Percentiles rank a stretch among this genome's conserved stretches.
These are phyloP conservation scores for Paecilomyces sp. DNA, from an alignment of 2,329 filamentous ascomycete species.

Conservation along the genomic window DNA sequence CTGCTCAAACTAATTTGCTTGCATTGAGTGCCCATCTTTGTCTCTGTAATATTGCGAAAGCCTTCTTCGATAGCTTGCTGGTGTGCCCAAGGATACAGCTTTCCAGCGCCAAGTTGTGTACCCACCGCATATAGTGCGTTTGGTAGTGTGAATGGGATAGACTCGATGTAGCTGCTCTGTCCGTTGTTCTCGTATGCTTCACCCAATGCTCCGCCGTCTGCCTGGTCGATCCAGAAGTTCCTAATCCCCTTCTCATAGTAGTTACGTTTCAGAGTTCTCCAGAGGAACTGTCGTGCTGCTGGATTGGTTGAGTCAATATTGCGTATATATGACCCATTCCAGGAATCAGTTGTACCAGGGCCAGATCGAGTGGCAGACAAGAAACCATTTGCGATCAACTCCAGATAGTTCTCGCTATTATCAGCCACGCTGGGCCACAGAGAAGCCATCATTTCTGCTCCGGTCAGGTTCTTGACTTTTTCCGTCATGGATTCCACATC, in stretches of 20 bases:
- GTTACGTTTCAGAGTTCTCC: conserved; percentile 52
- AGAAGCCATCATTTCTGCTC: conserved; percentile 62
- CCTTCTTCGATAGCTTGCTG: background rate
- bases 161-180: no score
- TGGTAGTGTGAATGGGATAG: no score
- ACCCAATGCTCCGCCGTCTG: conserved; percentile 49
- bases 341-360: conserved; percentile 52
- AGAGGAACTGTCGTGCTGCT: conserved; percentile 51
- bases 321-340: conserved; percentile 52
- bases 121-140: no score
- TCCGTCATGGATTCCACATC: conserved; percentile 40
- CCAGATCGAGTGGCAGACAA: conserved; percentile 57
- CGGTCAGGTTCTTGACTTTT: conserved; percentile 51
- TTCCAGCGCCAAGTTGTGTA: no score
- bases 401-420: conserved; percentile 50
- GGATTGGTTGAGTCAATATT: conserved; percentile 59
- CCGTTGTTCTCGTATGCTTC: no score
- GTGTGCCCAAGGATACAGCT: no score
- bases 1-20: no score
- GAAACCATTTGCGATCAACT: conserved; percentile 56
- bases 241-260: conserved; percentile 58
- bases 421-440: conserved; percentile 62
- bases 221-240: conserved; percentile 63
- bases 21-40: no score
- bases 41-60: conserved; percentile 31